Evolutionary conservation across 306 rosid species (phyloP).

Genomic region (Alnus rubra): DNA sequence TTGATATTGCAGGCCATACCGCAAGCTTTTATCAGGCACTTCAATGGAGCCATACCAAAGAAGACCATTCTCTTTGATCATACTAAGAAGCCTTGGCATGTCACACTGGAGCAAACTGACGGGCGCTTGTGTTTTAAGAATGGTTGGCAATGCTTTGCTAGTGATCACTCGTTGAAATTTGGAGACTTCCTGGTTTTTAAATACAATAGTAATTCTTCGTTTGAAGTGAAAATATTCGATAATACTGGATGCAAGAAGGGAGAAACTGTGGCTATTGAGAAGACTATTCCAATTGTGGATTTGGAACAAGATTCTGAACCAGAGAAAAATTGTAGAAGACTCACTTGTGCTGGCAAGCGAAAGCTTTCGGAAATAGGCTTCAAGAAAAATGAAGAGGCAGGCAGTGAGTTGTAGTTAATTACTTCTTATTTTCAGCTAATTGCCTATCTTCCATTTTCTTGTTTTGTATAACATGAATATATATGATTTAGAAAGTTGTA

Average conservation of each 20-base stretch:
- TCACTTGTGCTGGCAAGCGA: not conserved
- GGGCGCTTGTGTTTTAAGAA: constrained; percentile 16
- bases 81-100: constrained; percentile 25
- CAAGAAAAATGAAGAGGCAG: not conserved
- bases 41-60: constrained; percentile 15
- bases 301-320: not conserved
- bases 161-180: constrained; percentile 13
- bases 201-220: not conserved
- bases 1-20: constrained; percentile 24
- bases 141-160: constrained; percentile 29
- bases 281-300: not conserved
- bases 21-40: constrained; percentile 25
- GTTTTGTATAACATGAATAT: not conserved
- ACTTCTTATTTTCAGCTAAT: not conserved
- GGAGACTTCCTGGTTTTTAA: constrained; percentile 31
- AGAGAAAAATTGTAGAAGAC: not conserved
- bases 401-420: not conserved
- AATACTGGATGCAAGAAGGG: constrained; percentile 14
- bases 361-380: not conserved
- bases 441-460: not conserved
- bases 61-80: constrained; percentile 22
- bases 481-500: not conserved
- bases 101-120: constrained; percentile 21
- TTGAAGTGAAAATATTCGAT: constrained; percentile 3
- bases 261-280: not conserved